Percentiles rank a stretch among this genome's conserved stretches.
Conservation (phyloP, 106 monocot species). For the Dendrobium nobile region DNA sequence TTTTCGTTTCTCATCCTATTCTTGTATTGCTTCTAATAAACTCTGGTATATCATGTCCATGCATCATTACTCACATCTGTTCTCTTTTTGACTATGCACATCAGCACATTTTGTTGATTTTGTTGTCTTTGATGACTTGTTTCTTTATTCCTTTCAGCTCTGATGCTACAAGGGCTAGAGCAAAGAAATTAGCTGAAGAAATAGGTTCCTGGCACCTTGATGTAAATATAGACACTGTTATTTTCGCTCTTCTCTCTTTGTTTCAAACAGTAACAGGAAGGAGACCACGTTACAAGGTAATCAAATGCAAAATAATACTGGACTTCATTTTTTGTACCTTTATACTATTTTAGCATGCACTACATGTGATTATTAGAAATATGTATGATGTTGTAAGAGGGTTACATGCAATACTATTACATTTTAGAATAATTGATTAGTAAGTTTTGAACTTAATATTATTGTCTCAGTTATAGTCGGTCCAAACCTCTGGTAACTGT, state of each 20-base stretch:
- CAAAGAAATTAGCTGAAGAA: slow-evolving; percentile 82
- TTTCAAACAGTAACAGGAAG: slow-evolving; percentile 80
- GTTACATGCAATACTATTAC: background rate
- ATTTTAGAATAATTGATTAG: no score
- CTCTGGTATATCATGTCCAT: background rate
- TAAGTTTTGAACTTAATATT: no score
- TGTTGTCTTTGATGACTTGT: background rate
- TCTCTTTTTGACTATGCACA: background rate
- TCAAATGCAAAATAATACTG: background rate
- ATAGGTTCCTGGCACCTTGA: slow-evolving; percentile 90
- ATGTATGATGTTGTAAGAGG: background rate
- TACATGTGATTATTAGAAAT: background rate
- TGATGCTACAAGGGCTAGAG: slow-evolving; percentile 71
- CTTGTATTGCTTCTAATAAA: background rate
- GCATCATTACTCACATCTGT: background rate
- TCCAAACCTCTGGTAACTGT: no score
- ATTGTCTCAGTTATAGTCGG: no score
- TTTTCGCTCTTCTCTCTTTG: slow-evolving; percentile 72
- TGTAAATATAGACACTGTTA: slow-evolving; percentile 67
- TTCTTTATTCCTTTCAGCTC: slow-evolving; percentile 45
- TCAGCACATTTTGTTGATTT: background rate
- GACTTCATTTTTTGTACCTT: background rate
- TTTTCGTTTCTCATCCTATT: background rate
- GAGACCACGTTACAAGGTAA: slow-evolving; percentile 75
- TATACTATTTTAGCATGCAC: background rate